Percentiles rank a stretch among this genome's conserved stretches.
phyloP scores from a whole-genome alignment of 75 land plant species.

The Adiantum capillusveneris region DNA sequence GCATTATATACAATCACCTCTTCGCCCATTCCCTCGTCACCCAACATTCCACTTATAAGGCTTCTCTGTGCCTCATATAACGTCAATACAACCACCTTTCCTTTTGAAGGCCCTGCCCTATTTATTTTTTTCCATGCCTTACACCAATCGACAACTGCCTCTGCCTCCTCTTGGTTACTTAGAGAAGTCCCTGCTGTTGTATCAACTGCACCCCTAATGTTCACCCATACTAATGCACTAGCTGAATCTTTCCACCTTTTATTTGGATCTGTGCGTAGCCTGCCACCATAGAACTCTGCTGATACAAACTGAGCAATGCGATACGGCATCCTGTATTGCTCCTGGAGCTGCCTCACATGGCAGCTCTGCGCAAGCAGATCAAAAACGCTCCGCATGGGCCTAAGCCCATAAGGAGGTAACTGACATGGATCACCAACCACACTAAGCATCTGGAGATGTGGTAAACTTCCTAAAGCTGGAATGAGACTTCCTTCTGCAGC shows the following conservation, averaged over 20 bases:
- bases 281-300: conserved; percentile 1
- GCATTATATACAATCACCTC: conserved; percentile 1
- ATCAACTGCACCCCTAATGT: neutral
- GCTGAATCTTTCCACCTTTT: neutral
- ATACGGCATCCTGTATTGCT: conserved; percentile 5
- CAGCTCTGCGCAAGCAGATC: conserved; percentile 4
- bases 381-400: neutral
- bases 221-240: neutral
- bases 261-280: neutral
- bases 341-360: neutral
- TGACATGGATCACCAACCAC: conserved; percentile 2
- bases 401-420: neutral
- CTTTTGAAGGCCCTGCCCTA: neutral
- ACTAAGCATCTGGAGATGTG: conserved; percentile 5
- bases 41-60: conserved; percentile 1
- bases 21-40: conserved; percentile 1
- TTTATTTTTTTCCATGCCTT: neutral
- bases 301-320: neutral
- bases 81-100: neutral
- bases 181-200: neutral
- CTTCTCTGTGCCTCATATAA: conserved; percentile 5
- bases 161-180: neutral
- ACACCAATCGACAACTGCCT: conserved; percentile 1
- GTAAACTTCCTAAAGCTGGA: neutral
- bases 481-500: conserved; percentile 4